These are phyloP conservation scores for Kwoniella pini DNA, from an alignment of 768 basidiomycete species.

Conservation along the genomic window DNA sequence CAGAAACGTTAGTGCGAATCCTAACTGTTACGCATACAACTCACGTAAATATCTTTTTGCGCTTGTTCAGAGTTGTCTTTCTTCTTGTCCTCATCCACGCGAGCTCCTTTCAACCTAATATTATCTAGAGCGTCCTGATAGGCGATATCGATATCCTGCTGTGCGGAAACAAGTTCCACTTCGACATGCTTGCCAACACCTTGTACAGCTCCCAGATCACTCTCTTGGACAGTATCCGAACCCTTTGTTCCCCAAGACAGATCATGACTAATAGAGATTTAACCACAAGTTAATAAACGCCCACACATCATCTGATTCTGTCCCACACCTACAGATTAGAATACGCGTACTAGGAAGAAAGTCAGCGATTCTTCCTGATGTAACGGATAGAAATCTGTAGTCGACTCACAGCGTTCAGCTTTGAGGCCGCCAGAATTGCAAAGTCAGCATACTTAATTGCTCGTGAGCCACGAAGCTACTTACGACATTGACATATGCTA, in stretches of 20 bases:
- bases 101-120: slow-evolving; percentile 58
- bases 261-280: slow-evolving; percentile 34
- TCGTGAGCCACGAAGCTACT: not conserved
- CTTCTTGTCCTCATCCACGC: slow-evolving; percentile 32
- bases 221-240: slow-evolving; percentile 65
- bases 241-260: slow-evolving; percentile 86
- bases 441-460: not conserved
- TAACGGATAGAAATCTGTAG: not conserved
- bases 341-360: slow-evolving; percentile 43
- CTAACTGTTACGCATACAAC: not conserved
- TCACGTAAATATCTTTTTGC: slow-evolving; percentile 53
- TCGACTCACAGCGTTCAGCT: slow-evolving; percentile 42
- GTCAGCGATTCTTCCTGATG: slow-evolving; percentile 8
- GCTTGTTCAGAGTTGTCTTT: slow-evolving; percentile 47
- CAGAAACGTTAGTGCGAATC: not conserved
- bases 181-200: slow-evolving; percentile 79
- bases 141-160: slow-evolving; percentile 76
- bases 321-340: slow-evolving; percentile 41
- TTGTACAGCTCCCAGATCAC: slow-evolving; percentile 75
- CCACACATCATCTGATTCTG: no score
- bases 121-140: slow-evolving; percentile 82
- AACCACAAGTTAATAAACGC: no score
- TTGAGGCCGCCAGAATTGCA: not conserved
- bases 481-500: slow-evolving; percentile 30
- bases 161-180: slow-evolving; percentile 78